Evolutionary conservation across 495 filamentous ascomycete genomes (phyloP).

Genomic region (Geoglossum glabrum): DNA sequence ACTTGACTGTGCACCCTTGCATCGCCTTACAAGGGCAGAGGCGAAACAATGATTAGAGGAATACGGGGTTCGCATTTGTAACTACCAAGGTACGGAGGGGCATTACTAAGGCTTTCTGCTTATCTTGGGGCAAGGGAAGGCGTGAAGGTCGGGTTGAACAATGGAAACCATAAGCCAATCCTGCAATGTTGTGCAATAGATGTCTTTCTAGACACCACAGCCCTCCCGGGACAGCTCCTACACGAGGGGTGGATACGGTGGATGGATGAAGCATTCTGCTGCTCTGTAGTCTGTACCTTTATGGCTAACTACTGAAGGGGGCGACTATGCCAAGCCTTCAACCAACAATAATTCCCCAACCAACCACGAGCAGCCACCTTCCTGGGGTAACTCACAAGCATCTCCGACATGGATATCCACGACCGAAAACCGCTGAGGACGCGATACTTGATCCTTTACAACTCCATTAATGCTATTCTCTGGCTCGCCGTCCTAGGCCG

Average conservation of each 20-base stretch:
- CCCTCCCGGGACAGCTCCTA: too few relatives aligned
- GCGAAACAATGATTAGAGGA: background rate
- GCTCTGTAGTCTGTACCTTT: too few relatives aligned
- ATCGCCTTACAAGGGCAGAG: background rate
- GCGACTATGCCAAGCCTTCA: too few relatives aligned
- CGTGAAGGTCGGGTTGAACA: background rate
- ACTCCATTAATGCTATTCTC: slow-evolving; percentile 47
- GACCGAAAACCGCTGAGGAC: background rate
- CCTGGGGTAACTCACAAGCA: background rate
- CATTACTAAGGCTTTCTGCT: background rate
- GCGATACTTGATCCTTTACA: slow-evolving; percentile 65
- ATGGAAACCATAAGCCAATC: background rate
- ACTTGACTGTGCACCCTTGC: background rate
- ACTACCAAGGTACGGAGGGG: background rate
- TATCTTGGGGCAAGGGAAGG: background rate
- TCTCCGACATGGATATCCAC: background rate
- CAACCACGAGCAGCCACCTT: background rate
- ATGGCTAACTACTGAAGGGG: too few relatives aligned
- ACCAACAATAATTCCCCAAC: too few relatives aligned
- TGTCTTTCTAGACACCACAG: too few relatives aligned
- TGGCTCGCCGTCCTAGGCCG: slow-evolving; percentile 57
- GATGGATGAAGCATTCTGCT: too few relatives aligned
- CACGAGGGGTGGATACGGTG: background rate
- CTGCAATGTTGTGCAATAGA: background rate
- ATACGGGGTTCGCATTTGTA: background rate